phyloP scores from a whole-genome alignment of 345 rosid genomes.

The Gossypioides kirkii region DNA sequence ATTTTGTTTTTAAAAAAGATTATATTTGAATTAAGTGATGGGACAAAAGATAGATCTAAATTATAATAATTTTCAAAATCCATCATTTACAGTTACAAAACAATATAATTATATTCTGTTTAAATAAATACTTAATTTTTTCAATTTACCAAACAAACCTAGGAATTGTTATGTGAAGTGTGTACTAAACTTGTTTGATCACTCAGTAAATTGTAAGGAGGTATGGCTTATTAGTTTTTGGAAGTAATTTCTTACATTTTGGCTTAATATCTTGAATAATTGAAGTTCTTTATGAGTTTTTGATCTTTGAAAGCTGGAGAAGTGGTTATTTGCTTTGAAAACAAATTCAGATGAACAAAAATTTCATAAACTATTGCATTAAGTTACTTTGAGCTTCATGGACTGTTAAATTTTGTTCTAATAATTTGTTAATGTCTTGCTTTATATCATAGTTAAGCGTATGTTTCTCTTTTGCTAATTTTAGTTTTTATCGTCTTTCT shows the following conservation, averaged over 20 bases:
- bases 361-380: not conserved
- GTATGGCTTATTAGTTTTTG: not conserved
- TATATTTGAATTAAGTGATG: too few relatives aligned
- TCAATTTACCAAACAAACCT: too few relatives aligned
- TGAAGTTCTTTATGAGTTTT: not conserved
- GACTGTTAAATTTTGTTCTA: not conserved
- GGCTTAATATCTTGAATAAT: not conserved
- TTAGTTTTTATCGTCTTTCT: slow-evolving; percentile 5
- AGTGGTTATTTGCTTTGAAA: not conserved
- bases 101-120: too few relatives aligned
- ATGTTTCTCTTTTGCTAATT: not conserved
- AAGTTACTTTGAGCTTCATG: not conserved
- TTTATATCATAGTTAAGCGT: not conserved
- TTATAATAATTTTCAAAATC: not conserved
- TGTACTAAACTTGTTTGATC: not conserved
- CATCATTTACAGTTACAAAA: too few relatives aligned
- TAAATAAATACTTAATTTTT: too few relatives aligned
- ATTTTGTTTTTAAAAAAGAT: not conserved
- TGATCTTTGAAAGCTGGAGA: not conserved
- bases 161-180: not conserved
- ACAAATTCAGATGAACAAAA: not conserved
- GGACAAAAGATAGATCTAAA: not conserved
- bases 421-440: not conserved
- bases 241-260: not conserved
- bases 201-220: not conserved